Evolutionary conservation across 1,284 basidiomycete genomes (phyloP), one percentile per base, ranked within the genome.

Genomic region (Leccinum colubrinum): DNA sequence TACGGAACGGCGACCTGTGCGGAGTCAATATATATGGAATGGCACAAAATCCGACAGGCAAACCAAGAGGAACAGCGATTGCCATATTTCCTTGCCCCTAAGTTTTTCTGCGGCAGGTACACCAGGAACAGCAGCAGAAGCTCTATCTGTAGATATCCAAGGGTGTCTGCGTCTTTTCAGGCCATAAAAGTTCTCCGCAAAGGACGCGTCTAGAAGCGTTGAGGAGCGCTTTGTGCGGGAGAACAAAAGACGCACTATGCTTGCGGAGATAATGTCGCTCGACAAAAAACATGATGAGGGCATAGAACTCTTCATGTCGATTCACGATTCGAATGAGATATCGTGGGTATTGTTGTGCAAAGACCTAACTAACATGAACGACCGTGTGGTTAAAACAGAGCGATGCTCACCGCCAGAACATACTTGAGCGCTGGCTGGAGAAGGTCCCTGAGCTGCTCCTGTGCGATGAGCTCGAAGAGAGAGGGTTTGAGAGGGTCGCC

Each of bases 351-450:
- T 90, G 85, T 80, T 98, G 96, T 1, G 97, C 95, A 68, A 98
- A 94, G 55, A 98, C 93, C 94, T 97, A 64, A 8, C 37, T 43
- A 12, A 33, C 11, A 63, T 65, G 48, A 50, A 56, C 6, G 2
- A 17, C 8, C 2, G 9, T 3, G 55, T 56, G 35, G 50, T 55
- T 9, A 37, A 3, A 14, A 30, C 15, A 27, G 15, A 11, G 14
- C 9, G 35, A 53, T 62, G 61, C 88, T 78, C 72, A 95, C 95
- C 60, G 92, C 93, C 52, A 99, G 80, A 59, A 97, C 90, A 80
- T 99, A 99, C 75, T 97, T 95, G 69, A 98, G 80, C 12, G 97
- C 96, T 6, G 97, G 97, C 68, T 98, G 95, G 22, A 99, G 83
- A 1, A 98, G 83, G 68, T 96, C 93, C 63, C 91, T 81, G 22